These are phyloP conservation scores for Apiospora malaysiana DNA, from an alignment of 2,329 filamentous ascomycete genomes.

Conservation along the genomic window DNA sequence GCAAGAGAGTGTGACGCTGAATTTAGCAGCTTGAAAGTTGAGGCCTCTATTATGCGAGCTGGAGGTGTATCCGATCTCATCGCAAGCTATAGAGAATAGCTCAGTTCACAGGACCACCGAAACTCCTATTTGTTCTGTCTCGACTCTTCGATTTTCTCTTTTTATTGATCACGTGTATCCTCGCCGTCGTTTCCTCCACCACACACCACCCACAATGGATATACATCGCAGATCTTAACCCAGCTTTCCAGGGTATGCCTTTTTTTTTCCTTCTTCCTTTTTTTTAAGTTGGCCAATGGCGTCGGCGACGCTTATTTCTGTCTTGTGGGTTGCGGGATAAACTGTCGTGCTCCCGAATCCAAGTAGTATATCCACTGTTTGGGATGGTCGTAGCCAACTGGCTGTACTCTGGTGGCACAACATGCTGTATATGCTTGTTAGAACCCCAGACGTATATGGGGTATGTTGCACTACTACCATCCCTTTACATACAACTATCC, in stretches of 20 bases:
- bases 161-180: background rate
- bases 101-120: background rate
- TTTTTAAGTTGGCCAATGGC: background rate
- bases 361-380: background rate
- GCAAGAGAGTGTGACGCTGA: background rate
- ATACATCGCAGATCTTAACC: background rate
- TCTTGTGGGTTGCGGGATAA: background rate
- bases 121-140: background rate
- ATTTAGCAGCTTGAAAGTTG: background rate
- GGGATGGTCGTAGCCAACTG: background rate
- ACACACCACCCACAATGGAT: background rate
- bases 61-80: background rate
- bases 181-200: background rate
- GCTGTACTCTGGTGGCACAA: background rate
- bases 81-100: background rate
- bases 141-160: background rate
- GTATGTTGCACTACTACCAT: background rate
- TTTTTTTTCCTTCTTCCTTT: background rate
- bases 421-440: background rate
- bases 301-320: background rate
- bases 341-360: background rate
- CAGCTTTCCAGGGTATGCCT: background rate
- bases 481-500: background rate
- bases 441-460: background rate
- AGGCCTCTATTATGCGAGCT: background rate